Conservation (phyloP, 345 rosid genomes). For the Ricinus communis region DNA sequence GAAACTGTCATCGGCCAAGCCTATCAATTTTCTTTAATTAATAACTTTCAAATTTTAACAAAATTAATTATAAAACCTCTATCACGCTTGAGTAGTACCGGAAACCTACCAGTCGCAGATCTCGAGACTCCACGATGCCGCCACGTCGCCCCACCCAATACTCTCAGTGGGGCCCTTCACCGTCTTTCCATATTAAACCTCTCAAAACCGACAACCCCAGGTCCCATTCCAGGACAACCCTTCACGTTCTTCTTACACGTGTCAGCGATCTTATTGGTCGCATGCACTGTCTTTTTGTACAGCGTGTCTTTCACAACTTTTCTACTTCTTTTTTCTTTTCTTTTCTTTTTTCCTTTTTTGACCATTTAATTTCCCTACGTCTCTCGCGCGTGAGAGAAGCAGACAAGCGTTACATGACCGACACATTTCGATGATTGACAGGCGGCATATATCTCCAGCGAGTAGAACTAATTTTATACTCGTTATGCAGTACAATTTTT, state of each 20-base stretch:
- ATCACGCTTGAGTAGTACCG: background rate
- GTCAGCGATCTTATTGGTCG: background rate
- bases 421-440: background rate
- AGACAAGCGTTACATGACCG: background rate
- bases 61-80: background rate
- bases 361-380: background rate
- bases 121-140: background rate
- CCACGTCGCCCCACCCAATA: background rate
- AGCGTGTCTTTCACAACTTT: conserved; percentile 12
- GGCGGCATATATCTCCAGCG: conserved; percentile 6
- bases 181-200: conserved; percentile 23
- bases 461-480: accelerated
- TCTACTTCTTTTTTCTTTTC: background rate
- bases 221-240: conserved; percentile 20
- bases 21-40: no score
- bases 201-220: conserved; percentile 10
- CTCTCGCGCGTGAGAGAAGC: background rate
- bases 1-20: background rate
- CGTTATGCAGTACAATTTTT: background rate
- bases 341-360: conserved; percentile 19
- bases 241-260: conserved; percentile 30
- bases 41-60: no score
- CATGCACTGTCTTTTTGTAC: background rate
- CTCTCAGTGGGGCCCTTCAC: conserved; percentile 21
- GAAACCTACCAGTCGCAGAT: conserved; percentile 13